These are phyloP conservation scores for Cytidiella melzeri DNA, from an alignment of 768 basidiomycete species.

Conservation along the genomic window DNA sequence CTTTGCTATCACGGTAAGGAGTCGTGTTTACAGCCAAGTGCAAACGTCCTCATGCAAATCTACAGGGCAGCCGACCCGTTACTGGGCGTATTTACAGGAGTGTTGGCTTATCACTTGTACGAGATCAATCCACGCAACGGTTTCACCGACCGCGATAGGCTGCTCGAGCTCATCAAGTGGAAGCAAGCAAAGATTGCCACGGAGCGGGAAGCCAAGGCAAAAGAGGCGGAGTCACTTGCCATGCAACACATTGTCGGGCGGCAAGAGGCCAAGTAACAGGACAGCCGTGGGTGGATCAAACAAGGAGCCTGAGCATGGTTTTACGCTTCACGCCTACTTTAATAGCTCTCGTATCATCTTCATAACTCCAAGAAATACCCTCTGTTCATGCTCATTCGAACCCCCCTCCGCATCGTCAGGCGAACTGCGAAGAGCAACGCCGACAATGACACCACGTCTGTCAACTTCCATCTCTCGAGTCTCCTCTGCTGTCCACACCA, in stretches of 20 bases:
- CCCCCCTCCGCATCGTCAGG: slow-evolving; percentile 15
- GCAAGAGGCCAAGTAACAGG: neutral
- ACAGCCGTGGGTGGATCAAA: neutral
- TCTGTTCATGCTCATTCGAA: slow-evolving; percentile 28
- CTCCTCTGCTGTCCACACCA: slow-evolving; percentile 63
- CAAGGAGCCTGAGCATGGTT: no score
- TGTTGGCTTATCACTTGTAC: slow-evolving; percentile 73
- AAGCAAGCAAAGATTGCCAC: slow-evolving; percentile 47
- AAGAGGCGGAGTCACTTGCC: slow-evolving; percentile 1
- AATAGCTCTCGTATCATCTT: slow-evolving; percentile 32
- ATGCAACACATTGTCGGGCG: neutral
- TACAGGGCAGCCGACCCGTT: slow-evolving; percentile 62
- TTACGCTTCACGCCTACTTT: neutral
- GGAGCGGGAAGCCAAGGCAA: slow-evolving; percentile 16
- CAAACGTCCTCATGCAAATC: neutral
- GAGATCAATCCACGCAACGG: slow-evolving; percentile 76
- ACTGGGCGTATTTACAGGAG: slow-evolving; percentile 72
- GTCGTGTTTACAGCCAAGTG: slow-evolving; percentile 10
- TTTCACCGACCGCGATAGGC: slow-evolving; percentile 46
- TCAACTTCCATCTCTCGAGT: slow-evolving; percentile 34
- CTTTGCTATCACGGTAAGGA: slow-evolving; percentile 46
- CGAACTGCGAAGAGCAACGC: slow-evolving; percentile 52
- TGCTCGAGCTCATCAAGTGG: slow-evolving; percentile 55
- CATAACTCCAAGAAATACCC: slow-evolving; percentile 39
- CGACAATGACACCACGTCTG: slow-evolving; percentile 64